These are phyloP conservation scores for Cnidoscolus chayamansa DNA, from an alignment of 441 rosid species.

Conservation along the genomic window DNA sequence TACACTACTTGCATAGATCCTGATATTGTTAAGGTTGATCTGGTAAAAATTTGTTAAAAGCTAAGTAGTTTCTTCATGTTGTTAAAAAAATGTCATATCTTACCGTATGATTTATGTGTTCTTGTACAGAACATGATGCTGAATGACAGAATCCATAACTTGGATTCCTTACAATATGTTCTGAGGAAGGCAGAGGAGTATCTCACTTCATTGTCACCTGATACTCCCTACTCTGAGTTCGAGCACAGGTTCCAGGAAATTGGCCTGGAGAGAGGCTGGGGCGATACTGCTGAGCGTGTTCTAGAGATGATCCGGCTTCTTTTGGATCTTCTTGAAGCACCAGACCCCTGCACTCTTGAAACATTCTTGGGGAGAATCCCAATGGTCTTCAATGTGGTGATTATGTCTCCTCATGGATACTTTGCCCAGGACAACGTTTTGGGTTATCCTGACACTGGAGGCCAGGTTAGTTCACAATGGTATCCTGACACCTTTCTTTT, in stretches of 20 bases:
- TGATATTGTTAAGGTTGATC: neutral
- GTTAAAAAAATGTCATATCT: neutral
- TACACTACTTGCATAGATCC: neutral
- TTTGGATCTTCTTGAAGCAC: constrained; percentile 91
- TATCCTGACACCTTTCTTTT: neutral
- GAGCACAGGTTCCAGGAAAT: constrained; percentile 76
- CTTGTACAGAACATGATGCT: constrained; percentile 74
- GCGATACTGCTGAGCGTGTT: constrained; percentile 71
- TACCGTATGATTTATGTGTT: neutral
- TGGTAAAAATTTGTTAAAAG: neutral
- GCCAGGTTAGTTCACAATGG: constrained; percentile 57
- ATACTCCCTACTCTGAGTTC: constrained; percentile 55
- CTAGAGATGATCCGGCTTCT: constrained; percentile 81
- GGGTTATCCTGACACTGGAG: constrained; percentile 98
- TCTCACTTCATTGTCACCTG: constrained; percentile 46
- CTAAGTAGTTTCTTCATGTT: neutral
- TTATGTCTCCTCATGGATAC: constrained; percentile 90
- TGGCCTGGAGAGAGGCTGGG: constrained; percentile 95
- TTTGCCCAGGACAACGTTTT: constrained; percentile 93
- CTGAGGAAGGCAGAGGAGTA: constrained; percentile 91
- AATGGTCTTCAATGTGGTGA: constrained; percentile 87
- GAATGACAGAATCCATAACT: constrained; percentile 67
- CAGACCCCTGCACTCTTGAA: constrained; percentile 88
- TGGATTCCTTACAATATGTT: constrained; percentile 61
- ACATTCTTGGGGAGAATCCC: constrained; percentile 81